phyloP scores from a whole-genome alignment of 2,329 filamentous ascomycete species.

The Fusarium sp. region DNA sequence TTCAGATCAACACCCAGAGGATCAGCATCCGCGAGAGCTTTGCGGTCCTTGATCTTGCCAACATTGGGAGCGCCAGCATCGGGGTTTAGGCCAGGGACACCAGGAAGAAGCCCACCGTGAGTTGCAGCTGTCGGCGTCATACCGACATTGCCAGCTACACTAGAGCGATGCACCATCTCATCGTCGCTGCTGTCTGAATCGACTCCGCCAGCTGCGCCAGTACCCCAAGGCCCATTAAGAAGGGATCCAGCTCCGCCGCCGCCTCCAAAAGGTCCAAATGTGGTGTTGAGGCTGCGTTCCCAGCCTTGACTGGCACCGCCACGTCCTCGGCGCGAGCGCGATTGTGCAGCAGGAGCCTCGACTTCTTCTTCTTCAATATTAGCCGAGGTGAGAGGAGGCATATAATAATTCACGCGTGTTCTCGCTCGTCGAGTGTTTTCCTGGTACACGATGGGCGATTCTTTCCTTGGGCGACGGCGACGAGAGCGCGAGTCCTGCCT shows the following conservation, averaged over 20 bases:
- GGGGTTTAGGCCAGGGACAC: slow-evolving; percentile 50
- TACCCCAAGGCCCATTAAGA: slow-evolving; percentile 77
- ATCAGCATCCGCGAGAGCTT: slow-evolving; percentile 91
- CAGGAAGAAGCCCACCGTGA: slow-evolving; percentile 57
- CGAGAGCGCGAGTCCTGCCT: slow-evolving; percentile 63
- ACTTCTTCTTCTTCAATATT: slow-evolving; percentile 79
- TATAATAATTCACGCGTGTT: slow-evolving; percentile 81
- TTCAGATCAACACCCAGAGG: slow-evolving; percentile 92
- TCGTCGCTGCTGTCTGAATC: slow-evolving; percentile 99
- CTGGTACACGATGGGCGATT: slow-evolving; percentile 68
- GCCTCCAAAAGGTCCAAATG: slow-evolving; percentile 91
- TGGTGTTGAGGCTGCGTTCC: slow-evolving; percentile 88
- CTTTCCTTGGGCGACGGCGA: slow-evolving; percentile 60
- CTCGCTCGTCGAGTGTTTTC: slow-evolving; percentile 62
- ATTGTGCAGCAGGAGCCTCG: slow-evolving; percentile 73
- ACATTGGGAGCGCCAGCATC: slow-evolving; percentile 76
- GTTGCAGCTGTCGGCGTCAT: slow-evolving; percentile 66
- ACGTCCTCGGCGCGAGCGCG: slow-evolving; percentile 72
- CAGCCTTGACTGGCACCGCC: slow-evolving; percentile 67
- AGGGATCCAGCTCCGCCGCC: slow-evolving; percentile 77
- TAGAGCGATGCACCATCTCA: slow-evolving; percentile 75
- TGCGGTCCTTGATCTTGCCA: slow-evolving; percentile 92
- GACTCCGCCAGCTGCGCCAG: slow-evolving; percentile 77
- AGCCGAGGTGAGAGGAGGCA: slow-evolving; percentile 71
- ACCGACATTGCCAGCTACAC: slow-evolving; percentile 66